Conservation (phyloP, 108 stramenopile species). For the Nitzschia sp. region DNA sequence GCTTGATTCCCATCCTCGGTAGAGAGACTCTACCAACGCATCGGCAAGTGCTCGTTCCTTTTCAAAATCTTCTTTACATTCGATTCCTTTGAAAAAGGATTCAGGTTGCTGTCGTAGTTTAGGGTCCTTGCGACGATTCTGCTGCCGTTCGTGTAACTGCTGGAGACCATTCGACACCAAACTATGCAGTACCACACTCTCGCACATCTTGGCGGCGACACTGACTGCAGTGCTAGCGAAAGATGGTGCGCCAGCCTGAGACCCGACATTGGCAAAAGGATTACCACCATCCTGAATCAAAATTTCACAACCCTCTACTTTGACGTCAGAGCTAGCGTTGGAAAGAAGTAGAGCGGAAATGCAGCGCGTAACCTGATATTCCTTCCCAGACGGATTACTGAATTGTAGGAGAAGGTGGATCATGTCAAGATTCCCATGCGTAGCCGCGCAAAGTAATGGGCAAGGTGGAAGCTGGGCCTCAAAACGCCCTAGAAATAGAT, state of each 20-base stretch:
- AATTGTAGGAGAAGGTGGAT: conserved; percentile 60
- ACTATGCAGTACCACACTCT: conserved; percentile 2
- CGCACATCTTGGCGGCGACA: conserved; percentile 8
- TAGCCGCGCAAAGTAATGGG: conserved; percentile 63
- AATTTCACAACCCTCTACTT: conserved; percentile 22
- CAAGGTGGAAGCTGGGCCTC: conserved; percentile 17
- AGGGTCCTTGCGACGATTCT: conserved; percentile 57
- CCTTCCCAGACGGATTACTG: conserved; percentile 27
- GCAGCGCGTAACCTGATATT: conserved; percentile 33
- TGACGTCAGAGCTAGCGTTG: conserved; percentile 7
- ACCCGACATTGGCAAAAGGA: conserved; percentile 29
- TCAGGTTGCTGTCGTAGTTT: conserved; percentile 61
- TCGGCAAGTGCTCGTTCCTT: conserved; percentile 19
- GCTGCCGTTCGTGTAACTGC: conserved; percentile 9
- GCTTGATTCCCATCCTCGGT: conserved; percentile 7
- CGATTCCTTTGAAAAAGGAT: conserved; percentile 54
- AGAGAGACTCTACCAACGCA: conserved; percentile 38
- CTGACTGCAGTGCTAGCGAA: conserved; percentile 4
- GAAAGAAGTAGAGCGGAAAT: conserved; percentile 19
- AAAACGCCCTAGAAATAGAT: not conserved
- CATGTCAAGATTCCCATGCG: conserved; percentile 56
- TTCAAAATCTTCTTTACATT: conserved; percentile 42
- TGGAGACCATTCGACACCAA: conserved; percentile 20
- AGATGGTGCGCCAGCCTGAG: not conserved
- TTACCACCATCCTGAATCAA: conserved; percentile 50